phyloP scores from a whole-genome alignment of 768 basidiomycete species.

The Mycena capillaripes region DNA sequence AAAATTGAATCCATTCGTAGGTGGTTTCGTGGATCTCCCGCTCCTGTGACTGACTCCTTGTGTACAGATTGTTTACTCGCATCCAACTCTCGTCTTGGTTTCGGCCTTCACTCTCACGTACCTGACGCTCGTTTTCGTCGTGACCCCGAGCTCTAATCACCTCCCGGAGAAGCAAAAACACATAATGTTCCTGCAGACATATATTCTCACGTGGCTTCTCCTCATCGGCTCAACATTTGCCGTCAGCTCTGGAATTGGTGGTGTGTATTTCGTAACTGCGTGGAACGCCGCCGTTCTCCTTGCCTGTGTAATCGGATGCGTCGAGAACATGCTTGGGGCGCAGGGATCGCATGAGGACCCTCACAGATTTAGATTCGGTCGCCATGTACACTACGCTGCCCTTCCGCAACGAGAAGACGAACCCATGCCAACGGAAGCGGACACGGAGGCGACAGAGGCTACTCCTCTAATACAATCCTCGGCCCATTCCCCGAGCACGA shows the following conservation, averaged over 20 bases:
- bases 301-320: conserved; percentile 54
- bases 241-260: conserved; percentile 60
- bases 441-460: conserved; percentile 64
- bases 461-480: conserved; percentile 64
- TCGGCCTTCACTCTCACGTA: conserved; percentile 67
- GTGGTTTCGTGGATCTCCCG: conserved; percentile 3
- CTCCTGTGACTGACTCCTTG: conserved; percentile 13
- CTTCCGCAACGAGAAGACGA: conserved; percentile 34
- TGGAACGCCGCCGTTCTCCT: conserved; percentile 68
- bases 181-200: conserved; percentile 65
- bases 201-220: conserved; percentile 70
- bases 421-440: conserved; percentile 33
- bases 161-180: conserved; percentile 62
- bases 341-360: conserved; percentile 24
- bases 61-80: conserved; percentile 73
- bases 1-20: conserved; percentile 40
- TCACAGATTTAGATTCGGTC: conserved; percentile 32
- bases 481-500: neutral
- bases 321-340: conserved; percentile 46
- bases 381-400: conserved; percentile 44
- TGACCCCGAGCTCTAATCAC: conserved; percentile 50
- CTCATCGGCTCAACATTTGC: conserved; percentile 65
- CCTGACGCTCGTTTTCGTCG: conserved; percentile 57
- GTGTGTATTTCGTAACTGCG: conserved; percentile 68
- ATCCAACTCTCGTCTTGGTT: conserved; percentile 63